Evolutionary conservation across 768 basidiomycete species (phyloP), one percentile per base, ranked within the genome.

Genomic region (Thelephora ganbajun): DNA sequence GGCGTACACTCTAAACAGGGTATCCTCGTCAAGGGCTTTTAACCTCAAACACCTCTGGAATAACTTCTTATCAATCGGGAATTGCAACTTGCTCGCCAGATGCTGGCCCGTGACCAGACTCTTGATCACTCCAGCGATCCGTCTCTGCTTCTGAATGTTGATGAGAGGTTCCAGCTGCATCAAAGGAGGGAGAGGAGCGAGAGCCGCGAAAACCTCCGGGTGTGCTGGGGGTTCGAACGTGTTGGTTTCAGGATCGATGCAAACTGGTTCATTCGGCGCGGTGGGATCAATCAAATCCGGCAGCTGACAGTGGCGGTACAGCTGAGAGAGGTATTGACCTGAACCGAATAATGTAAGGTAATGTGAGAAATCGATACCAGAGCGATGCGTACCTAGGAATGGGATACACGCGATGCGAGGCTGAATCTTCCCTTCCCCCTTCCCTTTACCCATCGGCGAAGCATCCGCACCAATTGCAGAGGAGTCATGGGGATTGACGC

Each of bases 271-370:
- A 55, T 79, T 71, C 5, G 88, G 86, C 0, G 82, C 75, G 7
- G 85, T 87, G 3, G 88, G 87, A 57, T 91, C 88, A 50, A 91
- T 79, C 39, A 89, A 63, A 52, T 88, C 83, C 1, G 88, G 87
- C 2, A 91, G 70, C 51, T 69, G 72, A 61, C 71, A 76, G 53
- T 77, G 72, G 1, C 72, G 73, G 50, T 76, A 67, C 6, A 91
- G 66, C 54, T 83, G 82, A 2, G 83, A 75, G 5, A 91, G 69
- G 58, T 91, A 91, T 35, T 86, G 69, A 44, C 86, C 87, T 86
- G 50, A 48, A 56, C 23, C 16, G 51, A 37, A 23, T 26, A 48
- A 33, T 20, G 48, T 37, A 44, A 41, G 16, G 14, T n/a, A 2
- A 14, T 11, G 5, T 16, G 7, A 22, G 39, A 41, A 14, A 41